A percentile compares a stretch with the other conserved stretches of the same genome.
phyloP scores from a whole-genome alignment of 139 green algal species.

The Spirogloea muscicola region DNA sequence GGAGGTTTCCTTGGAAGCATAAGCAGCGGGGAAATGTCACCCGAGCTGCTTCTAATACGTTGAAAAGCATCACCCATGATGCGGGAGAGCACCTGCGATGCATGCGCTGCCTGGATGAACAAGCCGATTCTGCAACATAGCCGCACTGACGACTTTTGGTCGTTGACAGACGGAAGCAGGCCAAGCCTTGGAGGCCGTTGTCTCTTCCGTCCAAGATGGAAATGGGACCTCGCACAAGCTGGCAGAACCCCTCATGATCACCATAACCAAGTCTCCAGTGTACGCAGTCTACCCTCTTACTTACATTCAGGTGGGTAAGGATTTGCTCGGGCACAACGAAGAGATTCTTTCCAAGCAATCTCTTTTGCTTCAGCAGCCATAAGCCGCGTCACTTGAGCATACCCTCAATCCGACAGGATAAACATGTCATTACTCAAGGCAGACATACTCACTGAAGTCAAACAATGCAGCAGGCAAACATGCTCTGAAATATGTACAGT shows the following conservation, averaged over 20 bases:
- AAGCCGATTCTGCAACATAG: not conserved
- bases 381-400: too few relatives aligned
- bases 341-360: too few relatives aligned
- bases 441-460: too few relatives aligned
- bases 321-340: too few relatives aligned
- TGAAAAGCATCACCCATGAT: not conserved
- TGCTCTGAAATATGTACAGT: too few relatives aligned
- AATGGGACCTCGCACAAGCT: constrained; percentile 2
- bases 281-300: constrained; percentile 31
- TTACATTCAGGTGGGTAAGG: constrained; percentile 33
- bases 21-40: too few relatives aligned
- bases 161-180: constrained; percentile 1
- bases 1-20: too few relatives aligned
- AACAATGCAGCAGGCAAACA: too few relatives aligned
- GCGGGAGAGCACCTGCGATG: not conserved
- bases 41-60: too few relatives aligned
- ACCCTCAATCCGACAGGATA: too few relatives aligned
- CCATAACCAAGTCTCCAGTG: constrained; percentile 21
- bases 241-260: constrained; percentile 21
- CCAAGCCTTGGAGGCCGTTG: not conserved
- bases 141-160: not conserved
- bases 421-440: too few relatives aligned
- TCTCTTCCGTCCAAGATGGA: constrained; percentile 4
- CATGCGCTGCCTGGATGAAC: not conserved
- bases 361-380: too few relatives aligned